phyloP scores from a whole-genome alignment of 1,284 basidiomycete species.

The Sanguinoderma infundibulare region DNA sequence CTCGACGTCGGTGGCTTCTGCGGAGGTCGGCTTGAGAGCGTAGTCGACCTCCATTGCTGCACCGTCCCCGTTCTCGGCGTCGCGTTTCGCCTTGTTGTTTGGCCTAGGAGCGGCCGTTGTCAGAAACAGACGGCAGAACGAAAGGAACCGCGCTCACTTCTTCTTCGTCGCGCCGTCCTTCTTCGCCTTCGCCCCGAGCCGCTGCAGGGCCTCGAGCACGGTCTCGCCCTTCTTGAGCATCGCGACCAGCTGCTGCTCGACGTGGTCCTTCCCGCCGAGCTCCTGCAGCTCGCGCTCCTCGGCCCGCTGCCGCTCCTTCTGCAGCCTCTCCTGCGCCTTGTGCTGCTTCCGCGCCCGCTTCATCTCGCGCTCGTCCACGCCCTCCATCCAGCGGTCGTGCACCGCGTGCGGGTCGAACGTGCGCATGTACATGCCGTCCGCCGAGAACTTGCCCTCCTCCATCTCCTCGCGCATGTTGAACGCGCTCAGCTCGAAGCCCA shows the following conservation, averaged over 20 bases:
- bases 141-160: slow-evolving; percentile 27
- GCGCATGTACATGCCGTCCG: slow-evolving; percentile 88
- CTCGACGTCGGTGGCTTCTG: slow-evolving; percentile 62
- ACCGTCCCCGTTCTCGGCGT: slow-evolving; percentile 26
- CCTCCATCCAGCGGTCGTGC: slow-evolving; percentile 96
- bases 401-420: slow-evolving; percentile 90
- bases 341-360: slow-evolving; percentile 78
- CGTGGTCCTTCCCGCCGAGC: slow-evolving; percentile 66
- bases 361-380: slow-evolving; percentile 85
- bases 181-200: slow-evolving; percentile 79
- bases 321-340: slow-evolving; percentile 69
- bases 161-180: slow-evolving; percentile 49
- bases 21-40: slow-evolving; percentile 29
- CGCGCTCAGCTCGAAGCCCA: slow-evolving; percentile 92
- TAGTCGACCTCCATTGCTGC: slow-evolving; percentile 55
- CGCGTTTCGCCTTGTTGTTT: slow-evolving; percentile 41
- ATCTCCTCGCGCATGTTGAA: slow-evolving; percentile 99
- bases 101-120: slow-evolving; percentile 20
- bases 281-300: slow-evolving; percentile 72
- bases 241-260: slow-evolving; percentile 73
- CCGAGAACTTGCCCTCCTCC: slow-evolving; percentile 95
- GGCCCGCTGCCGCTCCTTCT: slow-evolving; percentile 72
- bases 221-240: slow-evolving; percentile 90
- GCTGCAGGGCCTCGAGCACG: slow-evolving; percentile 87
- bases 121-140: neutral